Conservation (phyloP, 2,329 filamentous ascomycete species). For the Ophiostoma ulmi region DNA sequence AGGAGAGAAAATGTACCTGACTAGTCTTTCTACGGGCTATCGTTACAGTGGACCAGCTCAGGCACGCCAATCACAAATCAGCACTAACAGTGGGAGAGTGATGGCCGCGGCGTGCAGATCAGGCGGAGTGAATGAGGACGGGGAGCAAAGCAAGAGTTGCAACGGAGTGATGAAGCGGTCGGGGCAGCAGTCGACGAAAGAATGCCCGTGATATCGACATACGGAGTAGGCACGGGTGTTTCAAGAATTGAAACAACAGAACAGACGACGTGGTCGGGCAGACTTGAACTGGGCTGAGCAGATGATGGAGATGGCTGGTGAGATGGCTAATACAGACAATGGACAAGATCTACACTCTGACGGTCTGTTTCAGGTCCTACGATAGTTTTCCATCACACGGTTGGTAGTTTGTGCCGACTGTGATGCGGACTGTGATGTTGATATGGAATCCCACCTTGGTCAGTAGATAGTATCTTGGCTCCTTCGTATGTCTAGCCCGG, state of each 20-base stretch:
- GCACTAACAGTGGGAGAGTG: background rate
- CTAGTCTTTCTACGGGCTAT: background rate
- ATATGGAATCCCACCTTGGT: no score
- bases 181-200: no score
- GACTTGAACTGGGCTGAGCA: background rate
- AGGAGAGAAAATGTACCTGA: background rate
- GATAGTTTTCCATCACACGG: background rate
- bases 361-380: constrained; percentile 4
- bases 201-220: no score
- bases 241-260: background rate
- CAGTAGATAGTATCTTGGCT: no score
- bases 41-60: background rate
- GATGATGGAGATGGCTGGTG: background rate
- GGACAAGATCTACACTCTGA: background rate
- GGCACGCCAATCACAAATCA: background rate
- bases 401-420: background rate
- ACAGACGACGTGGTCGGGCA: background rate
- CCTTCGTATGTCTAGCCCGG: no score
- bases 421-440: background rate
- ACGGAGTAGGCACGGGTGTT: background rate
- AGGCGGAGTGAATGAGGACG: background rate
- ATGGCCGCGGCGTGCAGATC: background rate
- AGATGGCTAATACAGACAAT: background rate
- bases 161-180: no score
- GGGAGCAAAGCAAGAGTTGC: no score